Percentiles rank a stretch among this genome's conserved stretches.
These are phyloP conservation scores for Naematelia encephala DNA, from an alignment of 768 basidiomycete species.

Conservation along the genomic window DNA sequence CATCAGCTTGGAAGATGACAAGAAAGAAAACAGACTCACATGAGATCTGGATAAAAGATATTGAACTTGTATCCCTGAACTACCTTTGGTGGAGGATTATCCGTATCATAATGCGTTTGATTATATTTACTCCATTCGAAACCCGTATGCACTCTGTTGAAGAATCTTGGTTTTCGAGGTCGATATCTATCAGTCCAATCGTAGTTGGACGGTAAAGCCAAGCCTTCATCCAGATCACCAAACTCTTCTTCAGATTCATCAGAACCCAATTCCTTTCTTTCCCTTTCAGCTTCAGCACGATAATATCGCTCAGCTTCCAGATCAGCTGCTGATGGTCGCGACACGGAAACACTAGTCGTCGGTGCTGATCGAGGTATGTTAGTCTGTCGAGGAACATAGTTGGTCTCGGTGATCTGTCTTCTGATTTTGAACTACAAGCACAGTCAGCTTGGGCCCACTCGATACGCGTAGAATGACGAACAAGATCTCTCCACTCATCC, in stretches of 20 bases:
- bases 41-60: slow-evolving; percentile 98
- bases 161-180: slow-evolving; percentile 94
- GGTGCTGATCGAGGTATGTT: neutral
- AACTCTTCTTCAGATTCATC: slow-evolving; percentile 42
- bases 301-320: slow-evolving; percentile 86
- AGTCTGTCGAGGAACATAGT: neutral
- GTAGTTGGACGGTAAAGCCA: slow-evolving; percentile 58
- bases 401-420: neutral
- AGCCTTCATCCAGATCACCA: slow-evolving; percentile 84
- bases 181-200: slow-evolving; percentile 99
- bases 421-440: neutral
- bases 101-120: slow-evolving; percentile 95
- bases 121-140: slow-evolving; percentile 99
- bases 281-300: slow-evolving; percentile 58
- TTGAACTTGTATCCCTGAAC: slow-evolving; percentile 99
- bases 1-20: slow-evolving; percentile 54
- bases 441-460: neutral
- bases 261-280: slow-evolving; percentile 28
- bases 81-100: slow-evolving; percentile 98
- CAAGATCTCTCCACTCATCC: slow-evolving; percentile 44
- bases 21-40: slow-evolving; percentile 48
- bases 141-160: slow-evolving; percentile 97
- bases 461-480: slow-evolving; percentile 15
- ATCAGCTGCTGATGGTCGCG: slow-evolving; percentile 61
- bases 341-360: slow-evolving; percentile 27